Percentiles rank a stretch among this genome's conserved stretches.
Evolutionary conservation across 2,329 filamentous ascomycete species (phyloP).

Genomic region (Shiraia sp.): DNA sequence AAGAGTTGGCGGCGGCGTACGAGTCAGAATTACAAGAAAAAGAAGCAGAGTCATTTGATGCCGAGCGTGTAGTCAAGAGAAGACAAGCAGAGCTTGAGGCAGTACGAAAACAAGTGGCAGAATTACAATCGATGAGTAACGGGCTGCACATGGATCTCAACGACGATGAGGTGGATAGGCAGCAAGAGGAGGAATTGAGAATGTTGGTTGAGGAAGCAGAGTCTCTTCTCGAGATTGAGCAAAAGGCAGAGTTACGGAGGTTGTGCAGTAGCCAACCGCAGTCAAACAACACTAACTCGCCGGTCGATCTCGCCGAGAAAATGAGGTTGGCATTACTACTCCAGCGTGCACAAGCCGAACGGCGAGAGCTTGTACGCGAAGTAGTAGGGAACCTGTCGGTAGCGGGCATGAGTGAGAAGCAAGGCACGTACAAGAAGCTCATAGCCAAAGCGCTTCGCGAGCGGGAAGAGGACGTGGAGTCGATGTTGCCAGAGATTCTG

Average conservation of each 20-base stretch:
- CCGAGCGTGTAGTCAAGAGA: constrained; percentile 56
- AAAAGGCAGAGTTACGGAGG: constrained; percentile 43
- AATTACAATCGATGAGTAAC: constrained; percentile 48
- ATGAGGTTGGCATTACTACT: constrained; percentile 63
- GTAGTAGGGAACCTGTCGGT: constrained; percentile 70
- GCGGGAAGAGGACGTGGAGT: constrained; percentile 70
- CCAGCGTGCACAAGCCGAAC: constrained; percentile 60
- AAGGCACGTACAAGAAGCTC: constrained; percentile 72
- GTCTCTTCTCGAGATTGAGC: constrained; percentile 50
- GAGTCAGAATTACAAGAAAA: constrained; percentile 78
- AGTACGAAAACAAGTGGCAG: constrained; percentile 62
- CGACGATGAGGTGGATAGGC: constrained; percentile 43
- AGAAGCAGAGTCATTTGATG: constrained; percentile 56
- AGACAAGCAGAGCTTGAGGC: constrained; percentile 69
- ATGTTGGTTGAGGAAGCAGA: constrained; percentile 46
- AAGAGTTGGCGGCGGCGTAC: constrained; percentile 56
- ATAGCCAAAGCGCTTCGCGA: constrained; percentile 70
- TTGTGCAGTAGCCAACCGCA: constrained; percentile 32
- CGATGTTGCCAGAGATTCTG: constrained; percentile 58
- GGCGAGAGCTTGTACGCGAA: constrained; percentile 65
- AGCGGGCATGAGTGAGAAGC: constrained; percentile 72
- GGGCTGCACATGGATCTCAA: constrained; percentile 34
- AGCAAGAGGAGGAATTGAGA: constrained; percentile 46
- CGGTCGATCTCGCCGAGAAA: constrained; percentile 55
- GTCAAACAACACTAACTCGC: constrained; percentile 26